Base-by-base conservation (phyloP, 1,284 basidiomycete genomes). In the Caloboletus inedulis region DNA sequence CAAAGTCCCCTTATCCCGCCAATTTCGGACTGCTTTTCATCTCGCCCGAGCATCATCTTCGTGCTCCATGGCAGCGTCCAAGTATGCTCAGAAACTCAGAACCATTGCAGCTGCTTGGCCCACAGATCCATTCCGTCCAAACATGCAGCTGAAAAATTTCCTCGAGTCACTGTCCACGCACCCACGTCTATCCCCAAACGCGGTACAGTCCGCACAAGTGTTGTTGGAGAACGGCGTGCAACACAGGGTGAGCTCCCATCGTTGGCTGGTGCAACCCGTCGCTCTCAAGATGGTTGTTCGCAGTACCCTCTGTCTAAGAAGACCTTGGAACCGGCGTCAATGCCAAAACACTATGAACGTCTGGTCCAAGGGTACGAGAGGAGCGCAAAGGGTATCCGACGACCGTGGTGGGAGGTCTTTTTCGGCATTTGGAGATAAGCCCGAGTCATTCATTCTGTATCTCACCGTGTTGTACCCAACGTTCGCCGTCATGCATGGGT, bases 401-500 rank as follows among this genome's bases (percentile, higher is more conserved):
- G 88, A 42, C 86, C 87, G 3, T 84, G 84, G 84, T 91, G 87
- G 87, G 88, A 90, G 68, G 72, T 86, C 37, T 87, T 90, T 69
- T 84, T 90, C 59, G 79, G 80, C 39, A 75, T 89, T 52, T 89
- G 85, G 86, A 59, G 53, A 56, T 88, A 77, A 70, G 48, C 31
- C 40, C 40, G 40, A 16, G n/a, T 31, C 39, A 3, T 29, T 31
- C 39, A 3, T 29, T 29, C 27, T 10, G 27, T 29, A 29, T 29
- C 27, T 29, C 27, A 29, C 27, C 9, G 27, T 29, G 8, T 29
- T 41, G 29, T 51, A 47, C 16, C 40, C 27, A 16, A 13, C 27
- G 12, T 27, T 14, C 41, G 18, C 18, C 23, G 23, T 23, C 14
- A 18, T n/a, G 7, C 33, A n/a, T 9, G 18, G n/a, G 31, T 13